Conservation (phyloP, 805 yeast species). For the Candida pseudofarinosa region DNA sequence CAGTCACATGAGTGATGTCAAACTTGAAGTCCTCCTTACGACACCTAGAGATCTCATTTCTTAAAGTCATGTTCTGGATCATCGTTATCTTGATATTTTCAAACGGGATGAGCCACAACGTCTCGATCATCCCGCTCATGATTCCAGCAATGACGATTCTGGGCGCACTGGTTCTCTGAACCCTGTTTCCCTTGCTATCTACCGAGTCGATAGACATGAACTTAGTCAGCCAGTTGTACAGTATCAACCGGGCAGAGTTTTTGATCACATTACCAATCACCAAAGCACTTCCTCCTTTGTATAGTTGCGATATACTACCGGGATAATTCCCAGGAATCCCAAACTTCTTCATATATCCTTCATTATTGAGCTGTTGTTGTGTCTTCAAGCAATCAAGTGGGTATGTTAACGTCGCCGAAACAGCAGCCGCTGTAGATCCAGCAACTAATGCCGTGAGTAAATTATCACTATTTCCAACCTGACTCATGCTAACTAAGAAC, state of each 20-base stretch:
- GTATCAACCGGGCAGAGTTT: conserved; percentile 66
- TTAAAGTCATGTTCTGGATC: conserved; percentile 59
- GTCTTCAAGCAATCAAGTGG: conserved; percentile 73
- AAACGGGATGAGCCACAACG: conserved; percentile 82
- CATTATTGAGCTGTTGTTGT: conserved; percentile 54
- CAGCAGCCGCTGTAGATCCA: conserved; percentile 60
- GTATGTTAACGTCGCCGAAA: conserved; percentile 59
- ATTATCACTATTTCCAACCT: conserved; percentile 19
- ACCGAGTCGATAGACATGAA: conserved; percentile 51
- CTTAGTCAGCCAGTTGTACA: conserved; percentile 71
- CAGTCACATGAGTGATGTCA: conserved; percentile 25
- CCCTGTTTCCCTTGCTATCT: conserved; percentile 29
- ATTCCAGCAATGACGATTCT: conserved; percentile 79
- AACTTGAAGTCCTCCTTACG: conserved; percentile 15
- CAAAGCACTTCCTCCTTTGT: conserved; percentile 68
- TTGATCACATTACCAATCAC: conserved; percentile 72
- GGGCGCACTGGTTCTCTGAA: conserved; percentile 69
- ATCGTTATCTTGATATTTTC: conserved; percentile 78
- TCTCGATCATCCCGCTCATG: conserved; percentile 79
- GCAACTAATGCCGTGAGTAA: conserved; percentile 56
- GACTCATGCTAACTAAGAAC: conserved; percentile 1
- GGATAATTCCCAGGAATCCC: conserved; percentile 32
- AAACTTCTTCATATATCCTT: conserved; percentile 30
- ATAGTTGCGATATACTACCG: conserved; percentile 29
- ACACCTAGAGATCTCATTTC: conserved; percentile 22